Percentiles rank a stretch among this genome's conserved stretches.
phyloP scores from a whole-genome alignment of 495 filamentous ascomycete species.

The Podospora tetraspora region DNA sequence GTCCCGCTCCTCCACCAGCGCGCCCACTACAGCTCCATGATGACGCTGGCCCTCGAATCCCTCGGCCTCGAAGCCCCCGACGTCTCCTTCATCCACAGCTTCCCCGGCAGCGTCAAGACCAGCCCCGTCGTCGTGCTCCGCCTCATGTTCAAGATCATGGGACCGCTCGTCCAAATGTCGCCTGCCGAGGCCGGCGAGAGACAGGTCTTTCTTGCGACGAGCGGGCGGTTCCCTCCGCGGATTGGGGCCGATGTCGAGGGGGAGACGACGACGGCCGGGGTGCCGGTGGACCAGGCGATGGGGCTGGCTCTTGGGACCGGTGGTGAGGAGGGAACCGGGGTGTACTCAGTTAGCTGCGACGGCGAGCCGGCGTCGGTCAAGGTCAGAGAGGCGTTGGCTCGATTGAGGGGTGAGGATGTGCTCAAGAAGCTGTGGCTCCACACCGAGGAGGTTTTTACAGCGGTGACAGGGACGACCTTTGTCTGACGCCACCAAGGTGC shows the following conservation, averaged over 20 bases:
- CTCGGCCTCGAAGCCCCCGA: slow-evolving; percentile 43
- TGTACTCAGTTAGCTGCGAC: slow-evolving; percentile 46
- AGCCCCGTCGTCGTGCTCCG: slow-evolving; percentile 9
- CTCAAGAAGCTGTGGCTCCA: slow-evolving; percentile 46
- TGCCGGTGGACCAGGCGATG: slow-evolving; percentile 28
- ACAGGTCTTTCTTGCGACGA: slow-evolving; percentile 51
- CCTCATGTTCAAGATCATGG: slow-evolving; percentile 12
- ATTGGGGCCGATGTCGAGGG: neutral
- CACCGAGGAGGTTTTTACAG: slow-evolving; percentile 43
- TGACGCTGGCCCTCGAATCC: slow-evolving; percentile 47
- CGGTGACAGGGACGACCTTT: slow-evolving; percentile 30
- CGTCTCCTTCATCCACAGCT: slow-evolving; percentile 55
- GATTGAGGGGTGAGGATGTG: slow-evolving; percentile 38
- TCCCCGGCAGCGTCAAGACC: slow-evolving; percentile 51
- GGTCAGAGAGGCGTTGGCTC: slow-evolving; percentile 33
- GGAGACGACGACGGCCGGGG: slow-evolving; percentile 16
- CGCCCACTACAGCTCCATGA: slow-evolving; percentile 45
- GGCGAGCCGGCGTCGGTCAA: slow-evolving; percentile 34
- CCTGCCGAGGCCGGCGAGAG: slow-evolving; percentile 48
- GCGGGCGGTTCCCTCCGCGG: slow-evolving; percentile 41
- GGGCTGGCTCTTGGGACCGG: slow-evolving; percentile 36
- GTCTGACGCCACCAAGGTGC: neutral
- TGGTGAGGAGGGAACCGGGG: slow-evolving; percentile 47
- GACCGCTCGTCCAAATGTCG: slow-evolving; percentile 15
- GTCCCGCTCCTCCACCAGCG: slow-evolving; percentile 26